These are phyloP conservation scores for Adansonia rubrostipa DNA, from an alignment of 441 rosid genomes.

Conservation along the genomic window DNA sequence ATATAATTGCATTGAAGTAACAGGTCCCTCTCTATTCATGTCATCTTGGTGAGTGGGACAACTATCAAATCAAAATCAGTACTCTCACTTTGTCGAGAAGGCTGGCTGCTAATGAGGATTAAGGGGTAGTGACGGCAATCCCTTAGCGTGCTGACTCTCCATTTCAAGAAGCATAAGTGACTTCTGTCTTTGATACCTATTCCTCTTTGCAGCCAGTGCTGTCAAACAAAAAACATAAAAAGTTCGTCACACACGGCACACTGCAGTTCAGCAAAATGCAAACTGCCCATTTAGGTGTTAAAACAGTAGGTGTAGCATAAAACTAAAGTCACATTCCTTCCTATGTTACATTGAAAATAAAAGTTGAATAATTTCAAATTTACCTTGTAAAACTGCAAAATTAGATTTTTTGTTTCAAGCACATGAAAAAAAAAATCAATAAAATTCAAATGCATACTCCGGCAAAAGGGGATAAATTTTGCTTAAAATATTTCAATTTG, in stretches of 20 bases:
- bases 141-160: conserved; percentile 97
- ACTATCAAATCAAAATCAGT: conserved; percentile 24
- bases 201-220: conserved; percentile 91
- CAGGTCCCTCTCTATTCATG: conserved; percentile 33
- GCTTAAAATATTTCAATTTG: neutral
- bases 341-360: neutral
- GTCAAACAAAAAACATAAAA: conserved; percentile 22
- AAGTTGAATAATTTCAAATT: neutral
- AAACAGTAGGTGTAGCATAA: neutral
- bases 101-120: conserved; percentile 53
- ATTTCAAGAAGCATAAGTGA: conserved; percentile 90
- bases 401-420: no score
- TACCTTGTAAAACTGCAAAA: neutral
- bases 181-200: conserved; percentile 88
- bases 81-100: neutral
- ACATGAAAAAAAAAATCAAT: neutral
- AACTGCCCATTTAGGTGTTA: neutral
- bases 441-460: neutral
- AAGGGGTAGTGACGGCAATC: conserved; percentile 68
- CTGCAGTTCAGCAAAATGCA: neutral
- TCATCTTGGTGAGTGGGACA: conserved; percentile 28
- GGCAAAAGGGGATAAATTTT: neutral
- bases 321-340: no score
- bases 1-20: conserved; percentile 15
- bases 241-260: neutral